phyloP scores from a whole-genome alignment of 2,329 filamentous ascomycete genomes.

The Aspergillus niger region DNA sequence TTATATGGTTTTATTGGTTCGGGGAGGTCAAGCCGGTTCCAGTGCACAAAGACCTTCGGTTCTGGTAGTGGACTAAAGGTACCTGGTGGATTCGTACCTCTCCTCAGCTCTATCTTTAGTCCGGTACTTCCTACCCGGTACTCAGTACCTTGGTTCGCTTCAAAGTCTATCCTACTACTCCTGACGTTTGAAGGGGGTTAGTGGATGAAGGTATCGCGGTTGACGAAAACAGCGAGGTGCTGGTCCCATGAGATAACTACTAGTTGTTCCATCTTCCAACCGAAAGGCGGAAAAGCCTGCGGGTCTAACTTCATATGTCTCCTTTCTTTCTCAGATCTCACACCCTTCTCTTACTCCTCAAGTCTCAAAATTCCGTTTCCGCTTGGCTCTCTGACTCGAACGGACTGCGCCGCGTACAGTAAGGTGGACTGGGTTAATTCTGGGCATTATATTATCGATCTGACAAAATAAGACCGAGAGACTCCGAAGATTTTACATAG shows the following conservation, averaged over 20 bases:
- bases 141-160: neutral
- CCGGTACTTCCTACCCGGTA: conserved; percentile 2
- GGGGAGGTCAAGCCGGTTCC: conserved; percentile 4
- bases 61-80: neutral
- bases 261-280: neutral
- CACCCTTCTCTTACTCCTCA: neutral
- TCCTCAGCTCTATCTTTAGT: neutral
- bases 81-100: neutral
- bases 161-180: neutral
- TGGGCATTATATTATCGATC: neutral
- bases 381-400: conserved; percentile 1
- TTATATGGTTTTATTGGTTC: neutral
- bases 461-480: neutral
- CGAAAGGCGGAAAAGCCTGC: no score
- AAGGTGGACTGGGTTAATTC: no score
- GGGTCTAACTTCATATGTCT: no score
- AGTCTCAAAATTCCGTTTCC: neutral
- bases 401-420: neutral
- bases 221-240: neutral
- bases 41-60: neutral
- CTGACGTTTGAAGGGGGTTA: neutral
- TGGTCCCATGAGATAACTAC: neutral
- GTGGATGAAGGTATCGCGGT: neutral
- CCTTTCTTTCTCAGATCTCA: no score
- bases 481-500: neutral